These are phyloP conservation scores for Sporothrix brasiliensis DNA, from an alignment of 2,329 filamentous ascomycete species.

Conservation along the genomic window DNA sequence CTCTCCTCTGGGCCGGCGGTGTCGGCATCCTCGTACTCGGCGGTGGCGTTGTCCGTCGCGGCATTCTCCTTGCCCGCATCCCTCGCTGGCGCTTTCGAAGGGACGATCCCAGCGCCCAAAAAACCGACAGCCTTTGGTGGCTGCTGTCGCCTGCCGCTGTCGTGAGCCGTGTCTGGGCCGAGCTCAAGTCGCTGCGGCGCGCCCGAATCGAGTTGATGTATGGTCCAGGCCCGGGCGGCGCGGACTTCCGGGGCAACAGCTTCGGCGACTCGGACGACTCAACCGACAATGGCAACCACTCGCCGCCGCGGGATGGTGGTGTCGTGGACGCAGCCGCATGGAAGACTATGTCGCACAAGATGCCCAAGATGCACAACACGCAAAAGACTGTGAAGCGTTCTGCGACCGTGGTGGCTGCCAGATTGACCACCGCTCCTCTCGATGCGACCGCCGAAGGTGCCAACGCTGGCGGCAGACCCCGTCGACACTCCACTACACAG, in stretches of 20 bases:
- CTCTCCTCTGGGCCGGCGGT: conserved; percentile 82
- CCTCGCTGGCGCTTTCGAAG: conserved; percentile 87
- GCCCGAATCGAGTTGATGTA: conserved; percentile 43
- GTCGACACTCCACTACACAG: not conserved
- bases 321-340: not conserved
- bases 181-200: conserved; percentile 40
- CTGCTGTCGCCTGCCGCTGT: conserved; percentile 40
- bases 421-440: not conserved
- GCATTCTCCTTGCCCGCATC: conserved; percentile 80
- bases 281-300: not conserved
- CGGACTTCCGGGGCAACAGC: not conserved
- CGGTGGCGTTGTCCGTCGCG: conserved; percentile 75
- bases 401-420: not conserved
- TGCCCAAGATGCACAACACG: too few relatives aligned
- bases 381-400: not conserved
- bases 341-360: not conserved
- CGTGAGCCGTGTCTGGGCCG: conserved; percentile 42
- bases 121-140: conserved; percentile 37
- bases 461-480: not conserved
- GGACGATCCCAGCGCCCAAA: conserved; percentile 46
- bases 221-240: conserved; percentile 33
- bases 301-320: not conserved
- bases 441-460: not conserved
- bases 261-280: not conserved
- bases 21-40: conserved; percentile 74